Evolutionary conservation across 2,329 filamentous ascomycete species (phyloP), one percentile per base, ranked within the genome.

Genomic region (Fusarium sp.): DNA sequence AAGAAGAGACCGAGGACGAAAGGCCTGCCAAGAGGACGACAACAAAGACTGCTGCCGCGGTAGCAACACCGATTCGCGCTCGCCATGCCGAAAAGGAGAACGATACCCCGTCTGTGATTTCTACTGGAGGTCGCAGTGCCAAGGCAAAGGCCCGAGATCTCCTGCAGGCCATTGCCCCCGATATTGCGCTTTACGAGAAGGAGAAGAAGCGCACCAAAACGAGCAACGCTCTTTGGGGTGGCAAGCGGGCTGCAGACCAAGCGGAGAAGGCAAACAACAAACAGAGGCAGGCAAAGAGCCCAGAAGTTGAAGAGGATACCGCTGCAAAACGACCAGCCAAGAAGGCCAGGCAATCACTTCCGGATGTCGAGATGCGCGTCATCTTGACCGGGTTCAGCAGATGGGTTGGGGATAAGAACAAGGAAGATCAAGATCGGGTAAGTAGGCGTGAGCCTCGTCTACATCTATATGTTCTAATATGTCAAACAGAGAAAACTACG

Each of bases 171-270:
- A 86, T 96, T 66, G 95, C 94, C 1, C 90, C 92, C 1, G 97
- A 99, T 79, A 95, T 98, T 79, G 93, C 92, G 3, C 86, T 97
- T 35, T 99, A 97, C 79, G 93, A 98, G 79, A 98, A 97, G 80
- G 97, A 99, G 84, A 95, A 90, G 86, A 98, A 97, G 85, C 91
- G 97, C 8, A 79, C 80, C 70, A 90, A 88, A 72, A 83, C 85
- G 59, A 86, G 80, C 4, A 82, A 82, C 33, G 84, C 83, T 2
- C 86, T 87, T 0, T 92, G 90, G 87, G 90, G 91, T 27, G 90
- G 90, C 25, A 92, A 91, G 78, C 86, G 90, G 59, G 90, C 90
- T 1, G 87, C 90, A 3, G 88, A 91, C 64, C 82, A 86, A 67
- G 85, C 89, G 20, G 90, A 92, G 65, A 88, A 87, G 76, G 85